Evolutionary conservation across 768 basidiomycete genomes (phyloP), one percentile per base, ranked within the genome.

Genomic region (Tylopilus sp.): DNA sequence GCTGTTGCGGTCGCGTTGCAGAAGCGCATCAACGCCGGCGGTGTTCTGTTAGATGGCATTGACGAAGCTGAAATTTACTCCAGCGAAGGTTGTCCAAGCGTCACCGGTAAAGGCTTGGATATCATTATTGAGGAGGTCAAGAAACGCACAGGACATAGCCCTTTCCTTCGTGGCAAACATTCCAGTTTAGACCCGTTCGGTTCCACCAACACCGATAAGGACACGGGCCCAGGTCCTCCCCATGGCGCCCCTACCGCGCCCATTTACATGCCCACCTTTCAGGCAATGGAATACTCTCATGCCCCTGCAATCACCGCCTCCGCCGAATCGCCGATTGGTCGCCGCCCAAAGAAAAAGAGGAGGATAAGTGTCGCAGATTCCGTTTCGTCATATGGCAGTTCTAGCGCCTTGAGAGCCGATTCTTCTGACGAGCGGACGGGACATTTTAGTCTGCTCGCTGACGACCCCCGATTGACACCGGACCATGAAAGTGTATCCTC

Each of bases 141-240:
- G 64, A 77, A 76, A 55, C 70, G 71, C 23, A 77, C 72, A 1
- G 77, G 76, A 22, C 65, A 67, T 21, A 76, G 74, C 48, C 77
- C 74, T 43, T 78, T 79, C 63, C 67, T 79, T 41, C 71, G 78
- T 42, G 77, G 78, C 35, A 77, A 76, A 55, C 76, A 78, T 48
- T 78, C 75, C 23, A 75, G 74, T 56, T 69, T 79, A 43, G 77
- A 77, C 56, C 74, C 77, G 3, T 77, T 77, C 55, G 77, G 75
- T 35, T 69, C 74, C 20, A 67, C 69, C 10, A 67, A 65, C 51
- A 59, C 58, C 50, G 74, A 71, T 46, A 69, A 64, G 48, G 75
- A 69, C 25, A 58, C 57, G 0, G 67, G 63, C 3, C 69, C 68
- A 35, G 65, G 62, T 21, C 61, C 58, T 15, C 66, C 64, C 17